Percentiles rank a stretch among this genome's conserved stretches.
These are phyloP conservation scores for Entomortierella beljakovae DNA, from an alignment of 192 early-diverging fungal genomes.

Conservation along the genomic window DNA sequence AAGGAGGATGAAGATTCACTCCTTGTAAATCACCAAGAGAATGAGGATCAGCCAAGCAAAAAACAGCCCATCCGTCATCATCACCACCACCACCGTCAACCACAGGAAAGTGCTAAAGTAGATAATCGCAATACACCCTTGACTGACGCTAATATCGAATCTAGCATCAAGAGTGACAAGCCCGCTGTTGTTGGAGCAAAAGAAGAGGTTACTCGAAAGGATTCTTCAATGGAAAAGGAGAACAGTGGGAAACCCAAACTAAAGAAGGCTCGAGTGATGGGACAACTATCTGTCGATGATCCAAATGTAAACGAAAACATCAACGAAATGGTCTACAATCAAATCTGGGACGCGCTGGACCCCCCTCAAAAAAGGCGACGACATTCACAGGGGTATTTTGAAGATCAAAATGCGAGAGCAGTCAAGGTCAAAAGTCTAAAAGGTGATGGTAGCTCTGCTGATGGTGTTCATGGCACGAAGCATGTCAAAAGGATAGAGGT, in stretches of 20 bases:
- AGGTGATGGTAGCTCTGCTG: neutral
- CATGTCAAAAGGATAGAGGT: neutral
- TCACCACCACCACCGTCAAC: neutral
- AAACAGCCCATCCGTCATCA: neutral
- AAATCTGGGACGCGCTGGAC: slow-evolving; percentile 34
- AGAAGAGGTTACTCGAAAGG: too few relatives aligned
- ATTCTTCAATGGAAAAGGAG: neutral
- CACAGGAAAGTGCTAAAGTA: neutral
- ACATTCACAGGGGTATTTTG: slow-evolving; percentile 1
- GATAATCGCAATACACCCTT: too few relatives aligned
- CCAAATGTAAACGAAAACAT: slow-evolving; percentile 27
- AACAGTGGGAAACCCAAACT: neutral
- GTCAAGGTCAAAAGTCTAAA: too few relatives aligned
- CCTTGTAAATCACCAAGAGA: neutral
- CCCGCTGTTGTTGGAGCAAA: too few relatives aligned
- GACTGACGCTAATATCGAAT: too few relatives aligned
- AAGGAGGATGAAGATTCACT: too few relatives aligned
- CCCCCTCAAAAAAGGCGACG: neutral
- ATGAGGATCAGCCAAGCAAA: neutral
- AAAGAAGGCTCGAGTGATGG: neutral
- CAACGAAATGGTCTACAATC: neutral
- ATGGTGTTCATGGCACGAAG: neutral
- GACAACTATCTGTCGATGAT: neutral
- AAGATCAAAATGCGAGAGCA: neutral
- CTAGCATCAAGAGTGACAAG: too few relatives aligned